Base-by-base conservation (phyloP, 768 basidiomycete species). In the Cubamyces sp. region DNA sequence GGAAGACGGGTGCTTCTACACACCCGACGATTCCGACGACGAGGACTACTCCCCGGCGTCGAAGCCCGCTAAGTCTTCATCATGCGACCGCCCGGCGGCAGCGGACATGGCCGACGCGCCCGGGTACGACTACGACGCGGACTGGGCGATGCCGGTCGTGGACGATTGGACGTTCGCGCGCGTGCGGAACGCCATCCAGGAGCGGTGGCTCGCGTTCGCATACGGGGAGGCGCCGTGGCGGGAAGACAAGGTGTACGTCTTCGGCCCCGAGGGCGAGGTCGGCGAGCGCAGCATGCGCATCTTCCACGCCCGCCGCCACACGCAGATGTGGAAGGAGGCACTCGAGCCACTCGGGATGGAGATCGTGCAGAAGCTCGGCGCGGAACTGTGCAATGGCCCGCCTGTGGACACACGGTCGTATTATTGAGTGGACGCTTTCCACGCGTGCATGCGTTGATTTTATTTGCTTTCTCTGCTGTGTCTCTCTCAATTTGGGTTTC, bases 221-320 rank as follows among this genome's bases (percentile, higher is more conserved):
- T 73, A 90, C 70, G 90, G 88, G 5, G 85, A 88, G 70, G 81
- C 77, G 3, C 90, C 90, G 8, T 92, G 91, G 90, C 76, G 75
- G 59, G 83, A 81, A 61, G 83, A 85, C 61, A 88, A 84, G 74
- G 82, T 90, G 49, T 91, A 82, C 71, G 89, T 92, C 19, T 91
- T 92, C 66, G 91, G 91, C 4, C 91, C 91, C 0, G 90, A 92
- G 70, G 91, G 90, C 55, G 91, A 92, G 74, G 84, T 84, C 0
- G 91, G 91, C 48, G 90, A 91, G 73, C 83, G 91, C 49, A 84
- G 83, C 15, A 76, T 72, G 57, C 74, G 77, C 26, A 87, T 91
- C 15, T 90, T 92, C 57, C 84, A 85, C 57, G 85, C 87, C 3
- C 75, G 91, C 37, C 74, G 91, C 49, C 77, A 89, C 63, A 81